Evolutionary conservation across 1,284 basidiomycete species (phyloP), one percentile per base, ranked within the genome.

Genomic region (Rhodotorula glutinis): DNA sequence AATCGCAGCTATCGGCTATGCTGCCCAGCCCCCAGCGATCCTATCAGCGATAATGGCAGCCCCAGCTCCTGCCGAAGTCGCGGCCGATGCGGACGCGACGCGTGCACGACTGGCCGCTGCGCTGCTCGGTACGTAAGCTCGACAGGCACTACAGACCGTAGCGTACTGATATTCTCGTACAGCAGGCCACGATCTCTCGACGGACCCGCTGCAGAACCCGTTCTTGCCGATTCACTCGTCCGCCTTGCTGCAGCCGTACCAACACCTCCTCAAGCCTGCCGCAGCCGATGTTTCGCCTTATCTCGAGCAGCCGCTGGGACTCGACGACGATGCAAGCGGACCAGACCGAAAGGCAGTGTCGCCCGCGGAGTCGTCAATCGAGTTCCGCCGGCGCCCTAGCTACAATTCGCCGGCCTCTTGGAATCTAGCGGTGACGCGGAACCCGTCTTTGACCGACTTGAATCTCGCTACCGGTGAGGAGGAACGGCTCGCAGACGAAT

Each of bases 241-340:
- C 10, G 70, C 70, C 1, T 40, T 72, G 14, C 53, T 72, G n/a
- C 40, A 54, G 13, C 70, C 70, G 0, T 65, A 56, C 49, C 56
- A 47, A 0, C 67, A 72, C 53, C 62, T 72, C 30, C 56, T 72
- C 44, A 44, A 38, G 19, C 19, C n/a, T n/a, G n/a, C n/a, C 17
- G 46, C 3, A 21, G 23, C 21, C 10, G 46, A 47, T n/a, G n/a
- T 13, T 21, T 21, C 23, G 46, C 23, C 21, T 47, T 19, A 3
- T 9, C 8, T n/a, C 46, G 17, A 1, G 47, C 43, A 4, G 19
- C n/a, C 4, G 11, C 52, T 29, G 9, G 46, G 21, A 11, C 19
- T 33, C 30, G 53, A n/a, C 7, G 19, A 4, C 29, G 53, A 29
- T 13, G 19, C 30, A 2, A 2, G 5, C 3, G 5, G 13, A 30